These are phyloP conservation scores for Gypsophila paniculata DNA, from an alignment of 179 eudicot species.

Conservation along the genomic window DNA sequence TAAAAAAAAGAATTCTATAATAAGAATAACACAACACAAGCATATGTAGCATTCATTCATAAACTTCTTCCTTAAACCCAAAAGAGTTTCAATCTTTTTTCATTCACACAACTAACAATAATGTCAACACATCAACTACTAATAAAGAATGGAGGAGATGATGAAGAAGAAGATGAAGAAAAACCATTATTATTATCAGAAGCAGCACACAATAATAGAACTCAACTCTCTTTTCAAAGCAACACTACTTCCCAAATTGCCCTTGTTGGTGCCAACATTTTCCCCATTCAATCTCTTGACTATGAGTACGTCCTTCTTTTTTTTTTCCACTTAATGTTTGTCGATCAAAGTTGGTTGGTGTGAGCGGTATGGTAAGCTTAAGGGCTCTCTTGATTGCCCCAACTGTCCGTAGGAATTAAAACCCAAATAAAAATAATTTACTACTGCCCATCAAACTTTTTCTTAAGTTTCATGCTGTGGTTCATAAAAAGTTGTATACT, in stretches of 20 bases:
- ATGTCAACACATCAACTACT: slow-evolving; percentile 12
- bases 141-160: slow-evolving; percentile 22
- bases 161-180: too few species aligned
- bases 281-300: slow-evolving; percentile 68
- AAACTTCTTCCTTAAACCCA: neutral
- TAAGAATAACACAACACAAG: too few species aligned
- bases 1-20: too few species aligned
- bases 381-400: too few species aligned
- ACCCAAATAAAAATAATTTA: too few species aligned
- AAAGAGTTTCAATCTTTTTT: slow-evolving; percentile 10
- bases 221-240: slow-evolving; percentile 21
- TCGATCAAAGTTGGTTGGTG: neutral
- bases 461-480: too few species aligned
- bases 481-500: neutral
- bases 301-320: slow-evolving; percentile 41
- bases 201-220: neutral
- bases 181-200: slow-evolving; percentile 14
- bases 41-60: too few species aligned
- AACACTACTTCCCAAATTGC: slow-evolving; percentile 66
- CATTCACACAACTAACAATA: neutral
- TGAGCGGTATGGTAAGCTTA: too few species aligned
- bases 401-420: too few species aligned
- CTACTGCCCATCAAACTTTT: neutral
- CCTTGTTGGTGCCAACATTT: slow-evolving; percentile 60
- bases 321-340: neutral